These are phyloP conservation scores for Bauhinia variegata DNA, from an alignment of 306 rosid species.

Conservation along the genomic window DNA sequence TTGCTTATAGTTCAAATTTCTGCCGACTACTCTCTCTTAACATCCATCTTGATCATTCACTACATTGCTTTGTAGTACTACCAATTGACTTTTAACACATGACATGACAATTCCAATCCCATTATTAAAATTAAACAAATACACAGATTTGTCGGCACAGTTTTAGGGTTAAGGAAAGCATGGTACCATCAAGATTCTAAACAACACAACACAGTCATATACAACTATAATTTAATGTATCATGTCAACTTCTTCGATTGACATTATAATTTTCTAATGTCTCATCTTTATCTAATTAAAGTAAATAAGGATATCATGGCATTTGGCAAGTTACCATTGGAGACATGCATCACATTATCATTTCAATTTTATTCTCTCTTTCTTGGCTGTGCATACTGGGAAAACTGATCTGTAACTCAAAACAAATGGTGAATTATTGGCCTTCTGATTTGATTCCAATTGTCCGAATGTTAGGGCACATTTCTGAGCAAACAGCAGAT, in stretches of 20 bases:
- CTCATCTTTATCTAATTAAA: neutral
- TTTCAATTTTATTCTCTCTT: slow-evolving; percentile 3
- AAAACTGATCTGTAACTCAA: slow-evolving; percentile 40
- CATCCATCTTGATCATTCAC: slow-evolving; percentile 46
- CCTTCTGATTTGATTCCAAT: slow-evolving; percentile 62
- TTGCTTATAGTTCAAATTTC: slow-evolving; percentile 53
- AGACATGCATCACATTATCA: slow-evolving; percentile 9
- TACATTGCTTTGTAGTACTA: slow-evolving; percentile 42
- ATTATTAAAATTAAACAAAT: slow-evolving; percentile 27
- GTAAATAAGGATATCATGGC: slow-evolving; percentile 36
- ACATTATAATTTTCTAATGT: slow-evolving; percentile 24
- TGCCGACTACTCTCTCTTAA: slow-evolving; percentile 61
- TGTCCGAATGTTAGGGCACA: slow-evolving; percentile 69
- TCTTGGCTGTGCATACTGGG: neutral
- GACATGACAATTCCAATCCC: slow-evolving; percentile 42
- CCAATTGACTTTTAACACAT: slow-evolving; percentile 51
- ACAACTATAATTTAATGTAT: slow-evolving; percentile 37
- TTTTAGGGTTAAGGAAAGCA: slow-evolving; percentile 61
- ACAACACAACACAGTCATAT: slow-evolving; percentile 42
- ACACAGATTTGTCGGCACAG: slow-evolving; percentile 54
- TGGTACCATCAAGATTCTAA: slow-evolving; percentile 43
- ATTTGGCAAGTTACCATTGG: no score
- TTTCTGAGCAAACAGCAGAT: slow-evolving; percentile 40
- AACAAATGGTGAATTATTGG: slow-evolving; percentile 38
- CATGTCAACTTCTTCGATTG: slow-evolving; percentile 54